phyloP scores from a whole-genome alignment of 108 stramenopile species.

The Conticribra guillardii region DNA sequence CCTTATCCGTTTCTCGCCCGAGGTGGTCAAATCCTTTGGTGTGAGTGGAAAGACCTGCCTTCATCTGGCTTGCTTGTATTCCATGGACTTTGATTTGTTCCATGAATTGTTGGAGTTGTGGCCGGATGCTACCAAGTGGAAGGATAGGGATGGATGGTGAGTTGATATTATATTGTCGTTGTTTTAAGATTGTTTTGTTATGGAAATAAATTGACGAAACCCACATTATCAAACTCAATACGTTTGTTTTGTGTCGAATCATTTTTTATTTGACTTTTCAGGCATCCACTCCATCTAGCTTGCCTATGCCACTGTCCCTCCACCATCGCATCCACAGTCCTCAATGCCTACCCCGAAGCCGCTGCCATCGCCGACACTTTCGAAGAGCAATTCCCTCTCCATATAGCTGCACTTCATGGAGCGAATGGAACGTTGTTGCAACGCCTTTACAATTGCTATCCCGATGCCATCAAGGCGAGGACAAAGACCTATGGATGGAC shows the following conservation, averaged over 20 bases:
- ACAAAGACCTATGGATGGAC: conserved; percentile 46
- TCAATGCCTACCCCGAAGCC: conserved; percentile 52
- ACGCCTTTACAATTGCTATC: conserved; percentile 44
- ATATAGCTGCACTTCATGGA: conserved; percentile 51
- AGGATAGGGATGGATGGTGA: conserved; percentile 47
- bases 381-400: conserved; percentile 49
- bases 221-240: too few species aligned
- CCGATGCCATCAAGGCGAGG: conserved; percentile 45
- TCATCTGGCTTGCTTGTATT: conserved; percentile 45
- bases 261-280: too few species aligned
- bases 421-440: conserved; percentile 39
- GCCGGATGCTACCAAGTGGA: conserved; percentile 51
- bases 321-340: conserved; percentile 39
- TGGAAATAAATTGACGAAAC: too few species aligned
- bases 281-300: conserved; percentile 53
- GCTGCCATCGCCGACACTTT: conserved; percentile 41
- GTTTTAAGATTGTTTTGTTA: background rate
- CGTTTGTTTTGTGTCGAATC: background rate
- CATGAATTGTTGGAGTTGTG: conserved; percentile 39
- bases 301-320: conserved; percentile 42
- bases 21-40: conserved; percentile 48
- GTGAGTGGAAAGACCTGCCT: conserved; percentile 56
- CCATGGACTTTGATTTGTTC: conserved; percentile 41
- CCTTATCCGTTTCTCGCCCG: conserved; percentile 40
- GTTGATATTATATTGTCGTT: background rate